Base-by-base conservation (phyloP, 805 yeast genomes). In the Sugiyamaella boreocaroliniensis region DNA sequence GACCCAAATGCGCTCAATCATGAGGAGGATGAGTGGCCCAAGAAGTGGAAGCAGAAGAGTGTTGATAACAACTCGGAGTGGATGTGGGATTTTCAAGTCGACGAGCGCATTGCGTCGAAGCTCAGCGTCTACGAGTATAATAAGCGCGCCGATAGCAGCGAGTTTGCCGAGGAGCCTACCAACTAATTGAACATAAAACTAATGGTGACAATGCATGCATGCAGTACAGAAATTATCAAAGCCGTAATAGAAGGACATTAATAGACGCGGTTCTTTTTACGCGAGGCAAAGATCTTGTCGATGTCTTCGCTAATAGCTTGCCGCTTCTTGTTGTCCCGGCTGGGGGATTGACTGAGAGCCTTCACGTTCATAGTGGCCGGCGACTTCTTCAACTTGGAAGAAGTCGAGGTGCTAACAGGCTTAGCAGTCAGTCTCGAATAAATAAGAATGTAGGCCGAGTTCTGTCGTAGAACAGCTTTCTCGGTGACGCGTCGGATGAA, bases 11-110 rank as follows among this genome's bases (percentile, higher is more conserved):
- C 71, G 54, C 79, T 78, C 14, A 63, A 65, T 16, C 80, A 73
- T 43, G 97, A 89, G 66, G 97, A 90, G 64, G 62, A 67, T 5
- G 92, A 87, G 58, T 92, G 97, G 97, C 96, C 97, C 12, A 68
- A 37, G 51, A 76, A 77, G 53, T 92, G 97, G 96, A 85, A 87
- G 34, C 76, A 81, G 58, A 77, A 76, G 54, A 96, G 96, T n/a
- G 65, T 68, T 46, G 85, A 80, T 49, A 84, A 81, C 58, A 71
- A 79, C 42, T 85, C 95, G 58, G 97, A 92, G 66, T 92, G 99
- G 99, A 81, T 84, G 51, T 81, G 82, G 63, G 90, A 85, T 26
- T 71, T 90, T 46, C 72, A 65, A 7, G 79, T 79, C 29, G 98
- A 92, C 64, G 80, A 79, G 8, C 73, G 96, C 55, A 80, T 92